Percentiles rank a stretch among this genome's conserved stretches.
phyloP scores from a whole-genome alignment of 2,329 filamentous ascomycete species.

The Arthrobotrys iridis region DNA sequence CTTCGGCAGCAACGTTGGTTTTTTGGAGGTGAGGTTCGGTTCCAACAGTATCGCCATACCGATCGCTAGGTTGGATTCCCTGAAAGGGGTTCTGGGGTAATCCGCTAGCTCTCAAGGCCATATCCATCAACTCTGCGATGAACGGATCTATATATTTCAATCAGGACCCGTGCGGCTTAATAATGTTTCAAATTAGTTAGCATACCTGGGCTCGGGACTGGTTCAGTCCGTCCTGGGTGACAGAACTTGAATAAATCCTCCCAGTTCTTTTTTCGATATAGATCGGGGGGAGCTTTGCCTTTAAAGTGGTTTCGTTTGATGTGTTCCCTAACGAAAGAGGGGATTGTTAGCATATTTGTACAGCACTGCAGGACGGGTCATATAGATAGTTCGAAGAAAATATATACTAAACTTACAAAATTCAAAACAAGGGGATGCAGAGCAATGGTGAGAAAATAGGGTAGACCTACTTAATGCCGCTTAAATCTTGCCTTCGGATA shows the following conservation, averaged over 20 bases:
- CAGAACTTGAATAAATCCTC: not conserved
- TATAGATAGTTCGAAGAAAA: not conserved
- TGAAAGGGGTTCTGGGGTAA: not conserved
- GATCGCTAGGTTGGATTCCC: not conserved
- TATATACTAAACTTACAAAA: not conserved
- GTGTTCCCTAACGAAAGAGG: not conserved
- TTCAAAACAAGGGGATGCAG: not conserved
- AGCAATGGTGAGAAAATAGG: too few species aligned
- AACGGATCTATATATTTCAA: not conserved
- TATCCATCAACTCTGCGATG: not conserved
- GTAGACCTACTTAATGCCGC: not conserved
- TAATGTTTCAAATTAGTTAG: too few species aligned
- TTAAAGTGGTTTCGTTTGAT: not conserved
- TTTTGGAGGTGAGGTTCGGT: too few species aligned
- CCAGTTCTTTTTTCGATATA: not conserved
- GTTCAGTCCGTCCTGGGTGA: too few species aligned
- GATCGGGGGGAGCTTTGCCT: not conserved
- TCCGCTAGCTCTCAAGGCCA: not conserved
- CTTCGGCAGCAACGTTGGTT: not conserved
- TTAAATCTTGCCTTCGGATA: not conserved
- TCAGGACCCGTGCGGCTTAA: not conserved
- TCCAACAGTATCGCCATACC: not conserved
- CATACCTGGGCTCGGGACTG: not conserved
- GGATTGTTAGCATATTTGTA: not conserved
- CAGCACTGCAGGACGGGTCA: too few species aligned